Evolutionary conservation across 495 filamentous ascomycete genomes (phyloP), one percentile per base, ranked within the genome.

Genomic region (Penicillium bialowiezense): DNA sequence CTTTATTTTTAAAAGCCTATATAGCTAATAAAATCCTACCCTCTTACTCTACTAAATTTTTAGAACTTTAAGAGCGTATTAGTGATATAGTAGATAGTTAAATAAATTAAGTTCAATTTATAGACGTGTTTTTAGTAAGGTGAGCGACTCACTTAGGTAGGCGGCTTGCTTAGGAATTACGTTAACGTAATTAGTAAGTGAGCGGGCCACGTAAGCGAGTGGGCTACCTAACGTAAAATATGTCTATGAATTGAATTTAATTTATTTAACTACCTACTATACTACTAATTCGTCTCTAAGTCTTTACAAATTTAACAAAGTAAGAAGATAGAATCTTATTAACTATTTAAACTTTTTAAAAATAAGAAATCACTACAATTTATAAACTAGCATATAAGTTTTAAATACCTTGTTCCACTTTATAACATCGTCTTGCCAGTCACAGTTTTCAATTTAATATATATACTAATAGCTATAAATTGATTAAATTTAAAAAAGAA

Each of bases 401-500:
- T 28, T 5, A 28, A 41, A 42, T 63, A 29, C 46, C 51, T 43
- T 17, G 54, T 45, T 20, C 54, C 9, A 65, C 59, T 5, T 9
- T 28, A 5, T 9, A 9, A 4, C 24, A 9, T 14, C 41, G 59
- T n/a, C 31, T 59, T n/a, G 51, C 56, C 48, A 37, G 42, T 13
- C 26, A 36, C 29, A 33, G 51, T 44, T 24, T 14, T 17, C 35
- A 36, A 2, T 12, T 26, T 7, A 20, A 33, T 29, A 10, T n/a
- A 46, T 46, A 38, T 29, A 35, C 41, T 7, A 67, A 59, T 36
- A 48, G 0, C 12, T 42, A 45, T 43, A 65, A 64, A 48, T 58
- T 76, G 31, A 69, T 44, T 14, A n/a, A 47, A 32, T 26, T n/a
- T n/a, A n/a, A n/a, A n/a, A n/a, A n/a, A n/a, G n/a, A n/a, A n/a